Base-by-base conservation (phyloP, 768 basidiomycete genomes). In the Pleurotus citrinopileatus region DNA sequence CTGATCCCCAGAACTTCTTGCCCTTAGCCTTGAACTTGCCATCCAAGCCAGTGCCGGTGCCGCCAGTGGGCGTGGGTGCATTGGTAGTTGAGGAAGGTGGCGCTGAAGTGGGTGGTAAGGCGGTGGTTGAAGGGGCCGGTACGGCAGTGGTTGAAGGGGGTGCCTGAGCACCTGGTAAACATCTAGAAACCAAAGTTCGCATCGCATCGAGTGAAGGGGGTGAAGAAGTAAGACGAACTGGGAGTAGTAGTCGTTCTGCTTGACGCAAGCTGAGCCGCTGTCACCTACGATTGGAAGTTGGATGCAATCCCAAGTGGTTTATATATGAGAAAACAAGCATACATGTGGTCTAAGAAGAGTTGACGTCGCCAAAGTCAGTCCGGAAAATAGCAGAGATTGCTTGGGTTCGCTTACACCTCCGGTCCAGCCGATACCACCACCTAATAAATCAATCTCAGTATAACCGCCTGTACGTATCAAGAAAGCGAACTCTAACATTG, bases 1-100 rank as follows among this genome's bases (percentile, higher is more conserved):
- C 66, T 50, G 67, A 64, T 26, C 68, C 69, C 67, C 68, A 71
- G 66, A 69, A 71, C 40, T 66, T 65, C 61, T 67, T 70, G 52
- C 70, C 69, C 47, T 68, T 67, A 22, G 63, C 61, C 26, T 61
- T 59, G 51, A 70, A 65, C 37, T 67, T 66, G 25, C 54, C 61
- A 54, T 70, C 62, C 4, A 71, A 64, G 12, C 65, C 66, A 17
- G 55, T 58, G 28, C 59, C 57, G 19, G 54, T 26, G 9, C 29
- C 48, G n/a, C 48, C 48, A 19, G 56, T 50, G 19, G 60, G 28
- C 23, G 61, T 25, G 52, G 57, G 29, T n/a, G 38, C 42, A 26
- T 29, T 20, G 13, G 27, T 15, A 13, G 37, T 53, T 19, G 57
- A 50, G 13, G 34, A 20, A 19, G 51, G 22, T 1, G 51, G 51